A percentile compares a stretch with the other conserved stretches of the same genome.
Evolutionary conservation across 306 rosid species (phyloP).

Genomic region (Chamaecrista fasciculata): DNA sequence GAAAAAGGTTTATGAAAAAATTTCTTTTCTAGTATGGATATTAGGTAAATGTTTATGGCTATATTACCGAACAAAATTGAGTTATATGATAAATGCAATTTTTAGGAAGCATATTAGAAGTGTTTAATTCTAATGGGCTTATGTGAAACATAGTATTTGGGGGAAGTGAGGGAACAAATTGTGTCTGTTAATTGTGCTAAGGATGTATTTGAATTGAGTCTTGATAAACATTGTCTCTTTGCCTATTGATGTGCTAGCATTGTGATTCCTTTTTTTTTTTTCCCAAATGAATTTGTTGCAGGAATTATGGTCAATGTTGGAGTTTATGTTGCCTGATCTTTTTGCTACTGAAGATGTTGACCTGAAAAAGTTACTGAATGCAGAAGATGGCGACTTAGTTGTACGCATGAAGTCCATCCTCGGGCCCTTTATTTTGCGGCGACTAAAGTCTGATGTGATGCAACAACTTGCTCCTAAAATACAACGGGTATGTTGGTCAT

Average conservation of each 20-base stretch:
- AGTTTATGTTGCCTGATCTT: slow-evolving; percentile 97
- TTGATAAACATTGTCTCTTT: background rate
- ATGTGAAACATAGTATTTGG: background rate
- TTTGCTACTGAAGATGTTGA: slow-evolving; percentile 85
- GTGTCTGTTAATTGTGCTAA: background rate
- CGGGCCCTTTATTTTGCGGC: slow-evolving; percentile 93
- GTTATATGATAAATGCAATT: background rate
- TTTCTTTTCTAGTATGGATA: background rate
- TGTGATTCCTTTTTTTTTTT: slow-evolving; percentile 15
- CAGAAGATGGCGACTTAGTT: slow-evolving; percentile 78
- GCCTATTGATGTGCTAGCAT: slow-evolving; percentile 20
- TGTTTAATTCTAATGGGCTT: slow-evolving; percentile 18
- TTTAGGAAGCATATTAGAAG: slow-evolving; percentile 1
- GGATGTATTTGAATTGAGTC: slow-evolving; percentile 26
- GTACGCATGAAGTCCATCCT: slow-evolving; percentile 89
- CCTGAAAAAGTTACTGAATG: slow-evolving; percentile 75
- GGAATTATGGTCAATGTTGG: slow-evolving; percentile 96
- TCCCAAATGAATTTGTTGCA: slow-evolving; percentile 37
- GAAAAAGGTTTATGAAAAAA: background rate
- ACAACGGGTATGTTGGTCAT: slow-evolving; percentile 54
- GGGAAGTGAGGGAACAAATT: background rate
- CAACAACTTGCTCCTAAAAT: slow-evolving; percentile 95
- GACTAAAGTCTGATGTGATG: slow-evolving; percentile 97
- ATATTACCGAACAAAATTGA: background rate
- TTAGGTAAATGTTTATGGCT: too few species aligned